These are phyloP conservation scores for Globisporangium iwayamae DNA, from an alignment of 352 stramenopile genomes.

Conservation along the genomic window DNA sequence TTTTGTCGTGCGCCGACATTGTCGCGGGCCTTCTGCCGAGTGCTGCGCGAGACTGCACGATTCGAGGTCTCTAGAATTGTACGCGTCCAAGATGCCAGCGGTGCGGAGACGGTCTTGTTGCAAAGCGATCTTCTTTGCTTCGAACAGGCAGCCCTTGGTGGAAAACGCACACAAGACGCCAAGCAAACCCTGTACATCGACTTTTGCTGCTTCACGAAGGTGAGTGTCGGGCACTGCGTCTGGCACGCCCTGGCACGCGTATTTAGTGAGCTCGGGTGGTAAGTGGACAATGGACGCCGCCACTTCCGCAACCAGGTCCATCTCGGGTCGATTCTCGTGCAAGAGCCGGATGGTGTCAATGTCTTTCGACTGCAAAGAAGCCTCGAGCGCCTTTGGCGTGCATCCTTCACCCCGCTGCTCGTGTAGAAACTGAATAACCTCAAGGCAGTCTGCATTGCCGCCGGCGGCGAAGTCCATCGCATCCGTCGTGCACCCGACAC, in stretches of 20 bases:
- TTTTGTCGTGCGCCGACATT: no score
- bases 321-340: neutral
- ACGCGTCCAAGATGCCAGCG: no score
- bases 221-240: neutral
- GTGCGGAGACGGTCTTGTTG: no score
- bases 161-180: neutral
- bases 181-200: neutral
- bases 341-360: neutral
- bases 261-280: neutral
- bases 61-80: no score
- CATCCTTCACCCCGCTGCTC: neutral
- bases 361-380: neutral
- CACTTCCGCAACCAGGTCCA: no score
- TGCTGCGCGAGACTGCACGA: no score
- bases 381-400: neutral
- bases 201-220: neutral
- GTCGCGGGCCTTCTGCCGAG: no score
- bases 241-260: neutral
- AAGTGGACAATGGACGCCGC: neutral
- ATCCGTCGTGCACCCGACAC: neutral
- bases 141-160: neutral
- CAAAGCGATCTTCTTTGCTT: neutral
- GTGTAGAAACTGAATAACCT: neutral
- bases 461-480: neutral
- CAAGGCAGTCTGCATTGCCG: neutral